Evolutionary conservation across 2,329 filamentous ascomycete genomes (phyloP), one percentile per base, ranked within the genome.

Genomic region (Boeremia lycopersici): DNA sequence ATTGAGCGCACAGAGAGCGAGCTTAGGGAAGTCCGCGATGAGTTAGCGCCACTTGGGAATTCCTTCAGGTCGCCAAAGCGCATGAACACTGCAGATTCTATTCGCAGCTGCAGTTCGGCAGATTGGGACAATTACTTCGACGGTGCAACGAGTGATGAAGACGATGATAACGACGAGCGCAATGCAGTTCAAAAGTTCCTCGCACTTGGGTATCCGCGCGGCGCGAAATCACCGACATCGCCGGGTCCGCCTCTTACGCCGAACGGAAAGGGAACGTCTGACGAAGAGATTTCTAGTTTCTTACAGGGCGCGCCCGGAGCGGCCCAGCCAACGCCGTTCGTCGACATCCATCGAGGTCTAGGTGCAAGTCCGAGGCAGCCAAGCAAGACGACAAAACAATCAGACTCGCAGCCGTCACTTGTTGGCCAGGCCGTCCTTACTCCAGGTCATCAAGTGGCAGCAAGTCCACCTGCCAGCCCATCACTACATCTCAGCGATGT

Each of bases 41-140:
- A 73, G 61, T 73, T 71, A n/a, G 65, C 54, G 42, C 76, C 68
- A 35, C 65, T 74, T 44, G 68, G 67, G 45, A 63, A 53, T 35
- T 68, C 48, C 45, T 67, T 58, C 35, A 64, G 54, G 23, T 39
- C 55, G n/a, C 64, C 65, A 4, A 62, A 63, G 35, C 57, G 65
- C 35, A 52, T 56, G 41, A 61, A 67, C 25, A 73, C 66, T 6
- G 60, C 61, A 10, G 68, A 71, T 29, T 71, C 68, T 13, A 56
- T 51, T 12, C 60, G 63, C 6, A 73, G 77, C 44, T 70, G 74
- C 53, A 74, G 77, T 29, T 79, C 77, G n/a, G 72, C 68, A 2
- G 66, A 74, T 3, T 82, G 80, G 81, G 79, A 81, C 48, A 79
- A 81, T 35, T 66, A 74, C 2, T 79, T 79, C 49, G 80, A 82